Evolutionary conservation across 306 rosid species (phyloP).

Genomic region (Vigna reflexopilosa): DNA sequence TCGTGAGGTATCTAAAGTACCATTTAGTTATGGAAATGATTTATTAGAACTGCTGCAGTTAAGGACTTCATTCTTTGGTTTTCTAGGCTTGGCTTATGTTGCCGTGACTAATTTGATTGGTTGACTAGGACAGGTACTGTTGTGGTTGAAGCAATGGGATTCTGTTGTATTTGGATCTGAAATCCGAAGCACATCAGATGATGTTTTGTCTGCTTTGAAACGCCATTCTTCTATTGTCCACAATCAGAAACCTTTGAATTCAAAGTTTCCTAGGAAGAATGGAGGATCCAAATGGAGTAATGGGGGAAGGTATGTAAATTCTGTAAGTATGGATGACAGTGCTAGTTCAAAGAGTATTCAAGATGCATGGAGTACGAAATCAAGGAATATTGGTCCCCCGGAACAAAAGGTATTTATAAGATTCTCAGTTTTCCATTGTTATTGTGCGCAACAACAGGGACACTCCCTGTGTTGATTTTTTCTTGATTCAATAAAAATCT

Average conservation of each 20-base stretch:
- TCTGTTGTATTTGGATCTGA: conserved; percentile 87
- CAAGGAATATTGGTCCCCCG: conserved; percentile 67
- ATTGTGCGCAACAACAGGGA: no score
- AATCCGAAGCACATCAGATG: conserved; percentile 83
- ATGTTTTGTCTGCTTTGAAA: conserved; percentile 85
- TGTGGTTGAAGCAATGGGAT: conserved; percentile 98
- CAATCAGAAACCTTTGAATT: conserved; percentile 59
- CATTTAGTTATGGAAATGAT: conserved; percentile 7
- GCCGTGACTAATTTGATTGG: conserved; percentile 30
- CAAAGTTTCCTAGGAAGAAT: conserved; percentile 61
- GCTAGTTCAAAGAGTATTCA: conserved; percentile 51
- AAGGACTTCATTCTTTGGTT: conserved; percentile 24
- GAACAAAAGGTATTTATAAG: conserved; percentile 73
- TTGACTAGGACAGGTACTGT: conserved; percentile 69
- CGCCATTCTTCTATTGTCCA: conserved; percentile 81
- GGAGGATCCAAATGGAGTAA: conserved; percentile 61
- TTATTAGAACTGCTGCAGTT: conserved; percentile 24
- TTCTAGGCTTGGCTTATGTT: conserved; percentile 32
- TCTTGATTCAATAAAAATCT: no score
- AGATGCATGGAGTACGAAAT: conserved; percentile 59
- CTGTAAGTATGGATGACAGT: conserved; percentile 52
- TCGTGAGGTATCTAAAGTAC: conserved; percentile 71
- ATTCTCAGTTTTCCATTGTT: no score
- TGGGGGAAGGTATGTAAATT: conserved; percentile 50
- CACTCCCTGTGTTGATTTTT: no score